Evolutionary conservation across 2,329 filamentous ascomycete species (phyloP).

Genomic region (Sporothrix protearum): DNA sequence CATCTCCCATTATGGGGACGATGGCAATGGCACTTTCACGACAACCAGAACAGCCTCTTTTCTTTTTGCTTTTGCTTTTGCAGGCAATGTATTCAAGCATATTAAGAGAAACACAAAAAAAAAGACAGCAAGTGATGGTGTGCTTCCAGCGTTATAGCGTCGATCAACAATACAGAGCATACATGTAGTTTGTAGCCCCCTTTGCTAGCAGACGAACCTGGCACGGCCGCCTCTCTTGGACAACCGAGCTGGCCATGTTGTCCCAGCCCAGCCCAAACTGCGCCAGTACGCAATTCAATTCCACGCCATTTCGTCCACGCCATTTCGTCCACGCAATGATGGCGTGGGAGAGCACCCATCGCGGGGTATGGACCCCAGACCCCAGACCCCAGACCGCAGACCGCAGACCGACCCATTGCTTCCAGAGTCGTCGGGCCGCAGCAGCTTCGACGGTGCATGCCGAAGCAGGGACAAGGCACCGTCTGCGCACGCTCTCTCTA

Average conservation of each 20-base stretch:
- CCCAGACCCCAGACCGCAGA: no score
- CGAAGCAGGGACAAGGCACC: neutral
- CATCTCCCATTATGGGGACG: no score
- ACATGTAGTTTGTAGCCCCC: neutral
- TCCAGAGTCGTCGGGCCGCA: conserved; percentile 7
- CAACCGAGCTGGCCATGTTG: no score
- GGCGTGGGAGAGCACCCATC: neutral
- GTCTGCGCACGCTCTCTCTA: neutral
- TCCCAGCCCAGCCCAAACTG: neutral
- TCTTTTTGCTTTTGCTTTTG: neutral
- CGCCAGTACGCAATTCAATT: neutral
- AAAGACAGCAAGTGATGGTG: neutral
- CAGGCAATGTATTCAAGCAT: neutral
- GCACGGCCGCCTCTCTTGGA: neutral
- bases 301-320: neutral
- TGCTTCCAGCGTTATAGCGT: neutral
- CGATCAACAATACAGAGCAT: neutral
- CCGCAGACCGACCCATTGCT: conserved; percentile 8
- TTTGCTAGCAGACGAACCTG: neutral
- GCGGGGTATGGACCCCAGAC: no score
- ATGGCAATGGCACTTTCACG: neutral
- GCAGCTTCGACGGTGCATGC: neutral
- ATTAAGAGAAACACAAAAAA: no score
- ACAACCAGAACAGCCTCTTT: neutral
- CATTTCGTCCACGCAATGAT: neutral